Evolutionary conservation across 768 basidiomycete genomes (phyloP).

Genomic region (Boletus huronensis): DNA sequence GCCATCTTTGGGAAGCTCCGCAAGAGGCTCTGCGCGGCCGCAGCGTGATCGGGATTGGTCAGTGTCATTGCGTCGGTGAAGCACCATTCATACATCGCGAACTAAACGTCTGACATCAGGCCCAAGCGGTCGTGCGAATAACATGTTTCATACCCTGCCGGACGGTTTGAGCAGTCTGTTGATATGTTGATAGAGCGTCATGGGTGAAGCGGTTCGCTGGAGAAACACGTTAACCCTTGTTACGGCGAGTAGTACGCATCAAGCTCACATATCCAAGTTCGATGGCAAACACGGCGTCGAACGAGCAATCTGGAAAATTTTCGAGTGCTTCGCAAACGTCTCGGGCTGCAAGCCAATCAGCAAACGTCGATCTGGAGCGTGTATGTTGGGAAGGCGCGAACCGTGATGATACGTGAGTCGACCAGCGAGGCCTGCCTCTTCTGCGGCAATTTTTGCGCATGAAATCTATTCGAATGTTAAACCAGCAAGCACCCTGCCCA

Average conservation of each 20-base stretch:
- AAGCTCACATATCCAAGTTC: conserved; percentile 5
- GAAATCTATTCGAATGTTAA: background rate
- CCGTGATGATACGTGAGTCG: conserved; percentile 3
- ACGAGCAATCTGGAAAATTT: conserved; percentile 1
- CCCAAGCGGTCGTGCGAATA: too few relatives aligned
- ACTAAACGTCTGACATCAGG: background rate
- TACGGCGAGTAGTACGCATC: too few relatives aligned
- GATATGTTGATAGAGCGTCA: background rate
- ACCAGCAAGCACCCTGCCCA: too few relatives aligned
- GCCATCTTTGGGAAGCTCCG: background rate
- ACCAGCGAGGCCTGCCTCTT: background rate
- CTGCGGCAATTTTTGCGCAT: background rate
- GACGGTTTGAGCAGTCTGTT: conserved; percentile 7
- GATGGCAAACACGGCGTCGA: conserved; percentile 6
- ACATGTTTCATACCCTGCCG: background rate
- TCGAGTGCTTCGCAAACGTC: conserved; percentile 3
- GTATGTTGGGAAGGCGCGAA: background rate
- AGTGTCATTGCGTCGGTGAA: background rate
- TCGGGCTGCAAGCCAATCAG: background rate
- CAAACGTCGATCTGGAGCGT: background rate
- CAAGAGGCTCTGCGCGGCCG: background rate
- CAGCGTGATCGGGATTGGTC: background rate
- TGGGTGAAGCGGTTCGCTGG: background rate
- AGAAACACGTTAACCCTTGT: background rate
- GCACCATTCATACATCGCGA: conserved; percentile 6